Evolutionary conservation across 371 early-diverging fungal genomes (phyloP).

Genomic region (Blakeslea trispora): DNA sequence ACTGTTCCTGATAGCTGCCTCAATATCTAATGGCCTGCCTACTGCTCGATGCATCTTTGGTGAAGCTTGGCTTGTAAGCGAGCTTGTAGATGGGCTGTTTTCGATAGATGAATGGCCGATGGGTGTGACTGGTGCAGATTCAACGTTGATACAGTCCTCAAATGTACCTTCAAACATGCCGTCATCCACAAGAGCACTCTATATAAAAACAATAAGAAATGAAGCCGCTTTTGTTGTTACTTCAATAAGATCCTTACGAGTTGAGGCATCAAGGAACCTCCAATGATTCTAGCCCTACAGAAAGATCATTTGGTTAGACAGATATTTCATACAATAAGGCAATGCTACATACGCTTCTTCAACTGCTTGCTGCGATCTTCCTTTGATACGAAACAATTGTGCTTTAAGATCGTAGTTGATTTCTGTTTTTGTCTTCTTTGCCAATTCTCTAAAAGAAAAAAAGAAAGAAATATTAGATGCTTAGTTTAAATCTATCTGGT

Average conservation of each 20-base stretch:
- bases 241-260: constrained; percentile 18
- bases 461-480: too few relatives aligned
- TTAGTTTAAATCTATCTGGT: too few relatives aligned
- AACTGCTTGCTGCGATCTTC: constrained; percentile 22
- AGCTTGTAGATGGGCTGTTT: neutral
- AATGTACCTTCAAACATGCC: constrained; percentile 14
- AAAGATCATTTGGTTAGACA: neutral
- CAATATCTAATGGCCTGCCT: constrained; percentile 17
- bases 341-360: constrained; percentile 13
- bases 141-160: constrained; percentile 8
- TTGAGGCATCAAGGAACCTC: constrained; percentile 3
- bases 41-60: neutral
- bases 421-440: constrained; percentile 13
- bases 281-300: constrained; percentile 5
- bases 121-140: neutral
- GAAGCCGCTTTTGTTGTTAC: too few relatives aligned
- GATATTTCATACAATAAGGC: too few relatives aligned
- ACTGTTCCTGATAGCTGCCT: neutral
- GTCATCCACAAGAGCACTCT: constrained; percentile 11
- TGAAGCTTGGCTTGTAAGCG: neutral
- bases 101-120: neutral
- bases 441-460: constrained; percentile 8
- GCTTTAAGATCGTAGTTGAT: constrained; percentile 14
- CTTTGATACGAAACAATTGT: constrained; percentile 23
- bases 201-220: neutral